Conservation (phyloP, 1,284 basidiomycete species). For the Puccinia hordei region DNA sequence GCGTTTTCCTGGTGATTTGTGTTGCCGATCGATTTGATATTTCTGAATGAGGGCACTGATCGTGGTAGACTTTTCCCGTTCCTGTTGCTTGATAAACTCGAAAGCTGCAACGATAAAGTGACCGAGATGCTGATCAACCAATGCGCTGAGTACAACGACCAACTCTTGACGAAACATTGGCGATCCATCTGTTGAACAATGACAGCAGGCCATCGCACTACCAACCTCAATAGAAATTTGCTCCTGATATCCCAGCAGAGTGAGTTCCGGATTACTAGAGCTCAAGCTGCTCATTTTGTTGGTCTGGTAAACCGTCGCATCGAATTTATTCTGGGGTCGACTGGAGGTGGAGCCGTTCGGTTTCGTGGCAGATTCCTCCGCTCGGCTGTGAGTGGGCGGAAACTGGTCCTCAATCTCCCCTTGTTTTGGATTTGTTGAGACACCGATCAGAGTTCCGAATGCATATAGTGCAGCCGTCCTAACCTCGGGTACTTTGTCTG, state of each 20-base stretch:
- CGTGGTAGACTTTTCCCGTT: slow-evolving; percentile 22
- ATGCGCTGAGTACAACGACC: slow-evolving; percentile 45
- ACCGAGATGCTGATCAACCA: slow-evolving; percentile 49
- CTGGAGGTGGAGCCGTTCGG: slow-evolving; percentile 64
- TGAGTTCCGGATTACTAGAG: slow-evolving; percentile 42
- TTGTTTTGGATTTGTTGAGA: slow-evolving; percentile 44
- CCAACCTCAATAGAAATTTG: slow-evolving; percentile 49
- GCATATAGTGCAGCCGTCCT: slow-evolving; percentile 49
- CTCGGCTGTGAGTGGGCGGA: background rate
- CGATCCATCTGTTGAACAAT: slow-evolving; percentile 49
- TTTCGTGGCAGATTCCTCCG: slow-evolving; percentile 49
- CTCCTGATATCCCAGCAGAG: slow-evolving; percentile 37
- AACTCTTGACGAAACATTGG: slow-evolving; percentile 49
- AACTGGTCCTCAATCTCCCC: slow-evolving; percentile 23
- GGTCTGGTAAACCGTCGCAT: background rate
- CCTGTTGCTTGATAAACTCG: slow-evolving; percentile 32
- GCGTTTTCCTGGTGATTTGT: background rate
- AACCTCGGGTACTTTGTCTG: slow-evolving; percentile 47
- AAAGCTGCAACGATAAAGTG: slow-evolving; percentile 50
- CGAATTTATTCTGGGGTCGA: background rate
- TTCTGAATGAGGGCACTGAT: slow-evolving; percentile 35
- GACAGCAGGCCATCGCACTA: slow-evolving; percentile 49
- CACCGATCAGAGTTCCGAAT: slow-evolving; percentile 45
- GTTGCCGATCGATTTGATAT: slow-evolving; percentile 27
- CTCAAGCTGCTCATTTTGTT: slow-evolving; percentile 45